Evolutionary conservation across 176 grass and related monocot species (phyloP).

Genomic region (Hordeum marinum): DNA sequence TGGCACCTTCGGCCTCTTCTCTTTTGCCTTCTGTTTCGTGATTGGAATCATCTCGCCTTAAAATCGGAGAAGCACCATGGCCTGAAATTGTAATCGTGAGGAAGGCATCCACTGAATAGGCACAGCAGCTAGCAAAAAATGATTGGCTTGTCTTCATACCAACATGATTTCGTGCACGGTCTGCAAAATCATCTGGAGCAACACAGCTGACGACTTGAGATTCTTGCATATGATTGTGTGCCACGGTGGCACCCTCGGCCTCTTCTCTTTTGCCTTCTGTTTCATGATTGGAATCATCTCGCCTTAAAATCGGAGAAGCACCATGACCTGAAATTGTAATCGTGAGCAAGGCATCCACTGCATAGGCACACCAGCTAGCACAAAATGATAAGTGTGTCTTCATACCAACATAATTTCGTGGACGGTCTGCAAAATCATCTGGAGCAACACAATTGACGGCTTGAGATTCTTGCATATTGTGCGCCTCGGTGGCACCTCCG

Average conservation of each 20-base stretch:
- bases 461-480: not conserved
- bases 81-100: not conserved
- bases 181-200: slow-evolving; percentile 9
- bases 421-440: not conserved
- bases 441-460: not conserved
- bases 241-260: slow-evolving; percentile 5
- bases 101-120: not conserved
- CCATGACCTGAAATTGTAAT: not conserved
- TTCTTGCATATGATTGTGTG: slow-evolving; percentile 2
- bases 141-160: not conserved
- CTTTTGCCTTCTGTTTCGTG: not conserved
- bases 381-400: not conserved
- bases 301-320: not conserved
- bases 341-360: not conserved
- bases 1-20: not conserved
- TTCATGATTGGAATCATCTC: not conserved
- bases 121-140: not conserved
- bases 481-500: slow-evolving; percentile 8
- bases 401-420: not conserved
- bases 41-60: not conserved
- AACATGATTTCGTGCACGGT: not conserved
- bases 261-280: not conserved
- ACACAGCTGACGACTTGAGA: not conserved
- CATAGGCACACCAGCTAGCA: not conserved
- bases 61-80: not conserved